Conservation (phyloP, 495 filamentous ascomycete species). For the Neurospora cerealis region DNA sequence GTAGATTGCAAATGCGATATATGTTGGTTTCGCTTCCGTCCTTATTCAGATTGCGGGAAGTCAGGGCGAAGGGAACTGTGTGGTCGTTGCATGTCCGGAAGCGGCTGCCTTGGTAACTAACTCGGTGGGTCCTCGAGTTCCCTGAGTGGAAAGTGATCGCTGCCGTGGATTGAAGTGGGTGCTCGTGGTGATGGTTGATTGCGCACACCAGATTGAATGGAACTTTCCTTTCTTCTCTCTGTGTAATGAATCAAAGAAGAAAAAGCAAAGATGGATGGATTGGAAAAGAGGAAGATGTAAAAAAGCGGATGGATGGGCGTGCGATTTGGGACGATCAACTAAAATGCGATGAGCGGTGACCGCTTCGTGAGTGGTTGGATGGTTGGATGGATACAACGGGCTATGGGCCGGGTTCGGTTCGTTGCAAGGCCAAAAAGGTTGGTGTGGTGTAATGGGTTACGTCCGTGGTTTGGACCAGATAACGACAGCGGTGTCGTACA, state of each 20-base stretch:
- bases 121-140: background rate
- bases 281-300: background rate
- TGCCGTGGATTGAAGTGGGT: background rate
- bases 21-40: background rate
- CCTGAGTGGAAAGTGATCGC: background rate
- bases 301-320: background rate
- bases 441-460: background rate
- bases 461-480: background rate
- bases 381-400: no score
- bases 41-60: background rate
- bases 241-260: background rate
- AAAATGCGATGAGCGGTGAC: background rate
- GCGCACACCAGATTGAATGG: background rate
- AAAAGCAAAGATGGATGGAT: background rate
- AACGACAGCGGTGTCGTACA: background rate
- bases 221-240: background rate
- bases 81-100: background rate
- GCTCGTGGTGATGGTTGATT: background rate
- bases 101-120: background rate
- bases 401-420: background rate
- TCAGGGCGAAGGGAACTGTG: background rate
- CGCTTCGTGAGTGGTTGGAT: background rate
- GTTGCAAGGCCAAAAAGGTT: background rate
- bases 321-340: background rate
- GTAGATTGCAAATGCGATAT: background rate